Conservation (phyloP, 129 eudicot genomes). For the Artemisia tridentata region DNA sequence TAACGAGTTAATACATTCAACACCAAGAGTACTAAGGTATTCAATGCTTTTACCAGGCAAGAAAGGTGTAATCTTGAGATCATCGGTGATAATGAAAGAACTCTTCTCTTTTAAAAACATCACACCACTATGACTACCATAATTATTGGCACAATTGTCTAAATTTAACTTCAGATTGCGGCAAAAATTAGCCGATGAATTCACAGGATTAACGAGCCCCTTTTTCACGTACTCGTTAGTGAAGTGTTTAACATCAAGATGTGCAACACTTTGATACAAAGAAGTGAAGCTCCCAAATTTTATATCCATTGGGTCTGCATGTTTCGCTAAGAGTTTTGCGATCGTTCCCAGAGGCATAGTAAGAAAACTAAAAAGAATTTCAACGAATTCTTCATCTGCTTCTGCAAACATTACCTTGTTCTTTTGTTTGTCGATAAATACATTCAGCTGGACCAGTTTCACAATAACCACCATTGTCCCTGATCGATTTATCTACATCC, state of each 20-base stretch:
- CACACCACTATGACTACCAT: neutral
- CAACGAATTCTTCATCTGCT: slow-evolving; percentile 27
- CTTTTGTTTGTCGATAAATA: slow-evolving; percentile 28
- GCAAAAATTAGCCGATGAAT: slow-evolving; percentile 9
- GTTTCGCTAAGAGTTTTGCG: slow-evolving; percentile 6
- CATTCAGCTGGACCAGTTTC: slow-evolving; percentile 24
- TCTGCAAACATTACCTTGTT: slow-evolving; percentile 33
- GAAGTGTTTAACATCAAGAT: slow-evolving; percentile 25
- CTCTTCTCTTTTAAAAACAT: slow-evolving; percentile 11
- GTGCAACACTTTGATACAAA: slow-evolving; percentile 24
- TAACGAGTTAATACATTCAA: slow-evolving; percentile 20
- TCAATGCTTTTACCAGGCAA: slow-evolving; percentile 5
- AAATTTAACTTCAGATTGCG: slow-evolving; percentile 31
- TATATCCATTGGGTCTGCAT: neutral
- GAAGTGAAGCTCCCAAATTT: slow-evolving; percentile 38
- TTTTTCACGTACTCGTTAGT: slow-evolving; percentile 7
- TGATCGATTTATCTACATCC: slow-evolving; percentile 14
- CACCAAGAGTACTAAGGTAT: slow-evolving; percentile 31
- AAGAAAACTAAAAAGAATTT: slow-evolving; percentile 33
- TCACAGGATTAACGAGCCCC: slow-evolving; percentile 24
- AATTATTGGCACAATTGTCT: neutral
- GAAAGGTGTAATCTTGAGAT: slow-evolving; percentile 28
- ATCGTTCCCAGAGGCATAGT: slow-evolving; percentile 46
- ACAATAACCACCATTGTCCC: slow-evolving; percentile 17
- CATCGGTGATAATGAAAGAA: slow-evolving; percentile 31